Conservation (phyloP, 108 stramenopile genomes). For the Discostella pseudostelligera region DNA sequence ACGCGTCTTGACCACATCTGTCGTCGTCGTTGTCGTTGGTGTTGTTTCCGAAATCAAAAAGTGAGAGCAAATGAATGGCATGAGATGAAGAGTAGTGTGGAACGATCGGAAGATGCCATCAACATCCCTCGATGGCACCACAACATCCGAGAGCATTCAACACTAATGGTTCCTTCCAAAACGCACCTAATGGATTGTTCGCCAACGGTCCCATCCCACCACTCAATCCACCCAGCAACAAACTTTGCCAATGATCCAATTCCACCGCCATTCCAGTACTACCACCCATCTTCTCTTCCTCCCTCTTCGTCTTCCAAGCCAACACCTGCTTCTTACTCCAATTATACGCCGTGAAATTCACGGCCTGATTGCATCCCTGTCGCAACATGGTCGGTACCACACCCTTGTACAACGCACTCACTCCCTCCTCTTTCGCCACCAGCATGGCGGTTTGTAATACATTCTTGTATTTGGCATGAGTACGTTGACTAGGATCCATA, state of each 20-base stretch:
- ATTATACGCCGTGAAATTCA: slow-evolving; percentile 95
- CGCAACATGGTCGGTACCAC: slow-evolving; percentile 94
- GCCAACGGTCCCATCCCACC: slow-evolving; percentile 93
- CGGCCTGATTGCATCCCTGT: slow-evolving; percentile 98
- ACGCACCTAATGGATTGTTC: slow-evolving; percentile 87
- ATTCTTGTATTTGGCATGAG: slow-evolving; percentile 84
- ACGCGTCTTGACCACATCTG: slow-evolving; percentile 95
- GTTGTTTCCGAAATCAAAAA: background rate
- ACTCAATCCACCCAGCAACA: slow-evolving; percentile 90
- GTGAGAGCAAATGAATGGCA: too few relatives aligned
- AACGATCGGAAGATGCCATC: too few relatives aligned
- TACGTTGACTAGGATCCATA: slow-evolving; percentile 78
- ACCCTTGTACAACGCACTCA: slow-evolving; percentile 91
- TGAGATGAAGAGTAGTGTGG: too few relatives aligned
- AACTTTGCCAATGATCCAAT: slow-evolving; percentile 83
- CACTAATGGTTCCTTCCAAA: background rate
- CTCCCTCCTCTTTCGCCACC: slow-evolving; percentile 91
- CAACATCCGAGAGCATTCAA: too few relatives aligned
- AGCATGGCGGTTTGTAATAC: slow-evolving; percentile 88
- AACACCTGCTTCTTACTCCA: slow-evolving; percentile 65
- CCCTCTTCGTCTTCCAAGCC: slow-evolving; percentile 36
- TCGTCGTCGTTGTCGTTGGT: background rate
- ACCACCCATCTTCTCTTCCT: slow-evolving; percentile 17
- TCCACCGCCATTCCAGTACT: slow-evolving; percentile 16
- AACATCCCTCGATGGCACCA: too few relatives aligned